phyloP scores from a whole-genome alignment of 495 filamentous ascomycete species.

The Penicillium pulvis region DNA sequence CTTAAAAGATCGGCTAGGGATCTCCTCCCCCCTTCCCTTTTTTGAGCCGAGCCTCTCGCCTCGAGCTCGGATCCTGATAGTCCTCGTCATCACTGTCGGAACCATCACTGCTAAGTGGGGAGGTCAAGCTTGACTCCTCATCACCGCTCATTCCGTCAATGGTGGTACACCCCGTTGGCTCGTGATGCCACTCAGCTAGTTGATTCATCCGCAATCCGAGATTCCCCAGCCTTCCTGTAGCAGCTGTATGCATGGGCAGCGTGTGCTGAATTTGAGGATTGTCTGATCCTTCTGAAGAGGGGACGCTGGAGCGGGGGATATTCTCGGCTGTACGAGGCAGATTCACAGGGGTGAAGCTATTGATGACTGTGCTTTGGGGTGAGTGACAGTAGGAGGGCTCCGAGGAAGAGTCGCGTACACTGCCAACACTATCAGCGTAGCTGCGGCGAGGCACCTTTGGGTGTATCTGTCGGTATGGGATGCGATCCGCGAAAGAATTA shows the following conservation, averaged over 20 bases:
- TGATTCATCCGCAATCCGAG: neutral
- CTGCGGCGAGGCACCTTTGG: constrained; percentile 17
- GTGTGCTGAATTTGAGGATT: neutral
- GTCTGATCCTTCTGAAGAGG: neutral
- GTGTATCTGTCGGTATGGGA: neutral
- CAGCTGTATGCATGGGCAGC: neutral
- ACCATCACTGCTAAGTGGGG: neutral
- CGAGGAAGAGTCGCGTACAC: constrained; percentile 29
- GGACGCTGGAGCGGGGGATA: constrained; percentile 2
- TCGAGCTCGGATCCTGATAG: constrained; percentile 7
- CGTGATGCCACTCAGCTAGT: neutral
- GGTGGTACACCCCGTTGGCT: neutral
- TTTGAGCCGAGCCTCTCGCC: neutral
- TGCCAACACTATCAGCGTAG: constrained; percentile 26
- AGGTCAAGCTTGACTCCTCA: neutral
- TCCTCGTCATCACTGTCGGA: constrained; percentile 16
- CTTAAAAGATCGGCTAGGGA: neutral
- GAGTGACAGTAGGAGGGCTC: constrained; percentile 33
- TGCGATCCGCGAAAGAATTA: neutral
- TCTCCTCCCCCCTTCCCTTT: constrained; percentile 17
- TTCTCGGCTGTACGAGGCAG: constrained; percentile 22
- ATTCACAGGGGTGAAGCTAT: constrained; percentile 39
- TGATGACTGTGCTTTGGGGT: constrained; percentile 28
- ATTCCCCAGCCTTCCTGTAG: neutral
- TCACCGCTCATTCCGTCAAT: neutral